Evolutionary conservation across 163 green algal genomes (phyloP), one percentile per base, ranked within the genome.

Genomic region (Dunaliella salina): DNA sequence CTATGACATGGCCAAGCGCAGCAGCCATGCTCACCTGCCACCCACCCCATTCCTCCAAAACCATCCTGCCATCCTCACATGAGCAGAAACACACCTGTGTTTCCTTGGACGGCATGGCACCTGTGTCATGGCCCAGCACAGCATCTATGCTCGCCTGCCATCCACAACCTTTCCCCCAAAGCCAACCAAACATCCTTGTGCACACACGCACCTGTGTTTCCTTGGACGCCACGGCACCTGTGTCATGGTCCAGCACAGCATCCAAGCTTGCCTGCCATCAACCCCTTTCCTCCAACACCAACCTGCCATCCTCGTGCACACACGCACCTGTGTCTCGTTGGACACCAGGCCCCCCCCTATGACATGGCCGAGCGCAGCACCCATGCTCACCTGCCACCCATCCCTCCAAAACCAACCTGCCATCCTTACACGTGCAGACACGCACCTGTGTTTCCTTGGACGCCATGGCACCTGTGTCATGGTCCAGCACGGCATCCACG

Each of bases 81-180:
- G n/a, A n/a, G n/a, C 30, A 33, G 4, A 24, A 33, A 75, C 46
- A 17, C 81, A 85, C 81, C 81, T 85, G 81, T 15, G 59, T 78
- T 84, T 95, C 91, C 29, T 88, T 85, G 34, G 87, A 91, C n/a
- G 87, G 86, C 91, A 98, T 94, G 81, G 86, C 94, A 46, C 91
- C 90, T 5, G 88, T 88, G 18, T 93, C 93, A 83, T 97, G 95
- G 88, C 98, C 94, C 30, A 96, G 88, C 0, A 90, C 85, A 0
- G 92, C 93, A 87, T 98, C 96, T 20, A 99, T 96, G 83, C 93
- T 95, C 40, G n/a, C n/a, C n/a, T n/a, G n/a, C n/a, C n/a, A n/a
- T n/a, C n/a, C n/a, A n/a, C n/a, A n/a, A n/a, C n/a, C n/a, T n/a
- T n/a, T n/a, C n/a, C n/a, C n/a, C n/a, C n/a, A n/a, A n/a, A n/a